Base-by-base conservation (phyloP, 2,329 filamentous ascomycete genomes). In the Aplosporella prunicola region DNA sequence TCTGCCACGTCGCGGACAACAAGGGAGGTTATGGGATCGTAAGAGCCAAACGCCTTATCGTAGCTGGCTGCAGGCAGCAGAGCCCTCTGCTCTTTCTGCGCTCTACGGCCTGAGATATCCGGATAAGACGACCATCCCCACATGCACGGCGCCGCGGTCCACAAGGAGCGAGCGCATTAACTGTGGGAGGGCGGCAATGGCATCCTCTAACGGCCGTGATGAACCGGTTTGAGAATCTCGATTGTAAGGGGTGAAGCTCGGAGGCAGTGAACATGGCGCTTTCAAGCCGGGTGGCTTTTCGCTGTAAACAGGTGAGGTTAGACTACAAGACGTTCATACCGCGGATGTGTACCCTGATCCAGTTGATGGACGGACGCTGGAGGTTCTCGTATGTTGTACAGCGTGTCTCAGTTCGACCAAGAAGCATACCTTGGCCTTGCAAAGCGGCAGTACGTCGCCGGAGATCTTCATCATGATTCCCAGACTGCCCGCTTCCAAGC, bases 121-220 rank as follows among this genome's bases (percentile, higher is more conserved):
- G 4, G 79, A 94, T n/a, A n/a, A n/a, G n/a, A n/a, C n/a, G n/a
- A n/a, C n/a, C n/a, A n/a, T n/a, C n/a, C n/a, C n/a, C n/a, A n/a
- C n/a, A n/a, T n/a, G n/a, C n/a, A n/a, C n/a, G 45, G 69, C 9
- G 65, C 59, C 22, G 82, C 72, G 2, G 67, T 78, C n/a, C 87
- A 80, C 57, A 68, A 80, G 20, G 69, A 86, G 42, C 78, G 82
- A 23, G 70, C 79, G 14, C 71, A 69, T n/a, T n/a, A n/a, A n/a
- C 62, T 58, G 2, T 68, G 69, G 69, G 68, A 78, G 70, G 81
- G 86, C 11, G 72, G 78, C n/a, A n/a, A n/a, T n/a, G n/a, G n/a
- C 2, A 88, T 88, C 48, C 74, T n/a, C n/a, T 95, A 41, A 95
- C 88, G 0, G 74, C 76, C 4, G 78, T 88, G 13, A 80, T 84